Evolutionary conservation across 805 yeast species (phyloP).

Genomic region (Saccharomycopsis amapae): DNA sequence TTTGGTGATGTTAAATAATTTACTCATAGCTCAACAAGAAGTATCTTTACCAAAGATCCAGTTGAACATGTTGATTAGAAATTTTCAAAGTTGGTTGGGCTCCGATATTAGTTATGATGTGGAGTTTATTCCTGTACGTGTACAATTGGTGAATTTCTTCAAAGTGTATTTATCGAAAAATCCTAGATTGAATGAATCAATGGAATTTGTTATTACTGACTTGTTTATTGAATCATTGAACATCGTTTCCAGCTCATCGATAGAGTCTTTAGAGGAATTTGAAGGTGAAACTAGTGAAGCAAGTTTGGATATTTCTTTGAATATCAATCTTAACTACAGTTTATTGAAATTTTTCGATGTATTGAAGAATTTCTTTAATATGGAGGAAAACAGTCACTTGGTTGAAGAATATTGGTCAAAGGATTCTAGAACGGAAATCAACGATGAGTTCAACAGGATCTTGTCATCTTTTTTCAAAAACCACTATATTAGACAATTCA

Average conservation of each 20-base stretch:
- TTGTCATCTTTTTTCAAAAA: constrained; percentile 10
- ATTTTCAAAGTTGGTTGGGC: constrained; percentile 51
- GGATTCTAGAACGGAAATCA: constrained; percentile 7
- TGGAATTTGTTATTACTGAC: constrained; percentile 10
- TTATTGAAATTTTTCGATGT: constrained; percentile 6
- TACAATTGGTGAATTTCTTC: constrained; percentile 25
- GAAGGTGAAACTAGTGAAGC: constrained; percentile 1
- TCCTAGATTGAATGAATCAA: not conserved
- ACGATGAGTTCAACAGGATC: constrained; percentile 23
- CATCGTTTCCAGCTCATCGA: constrained; percentile 8
- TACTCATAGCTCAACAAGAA: not conserved
- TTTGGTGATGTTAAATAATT: not conserved
- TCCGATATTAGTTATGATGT: constrained; percentile 54
- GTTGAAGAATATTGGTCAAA: constrained; percentile 5
- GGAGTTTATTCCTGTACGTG: constrained; percentile 44
- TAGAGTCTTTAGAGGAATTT: not conserved
- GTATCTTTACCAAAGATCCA: constrained; percentile 46
- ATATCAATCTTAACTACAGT: constrained; percentile 3
- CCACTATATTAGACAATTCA: not conserved
- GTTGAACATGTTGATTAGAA: constrained; percentile 44
- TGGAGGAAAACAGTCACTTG: constrained; percentile 1
- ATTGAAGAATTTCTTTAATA: not conserved
- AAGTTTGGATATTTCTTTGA: constrained; percentile 3
- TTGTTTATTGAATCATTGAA: constrained; percentile 9
- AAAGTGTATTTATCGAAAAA: not conserved